Evolutionary conservation across 805 yeast genomes (phyloP).

Genomic region (Naumovozyma castellii): DNA sequence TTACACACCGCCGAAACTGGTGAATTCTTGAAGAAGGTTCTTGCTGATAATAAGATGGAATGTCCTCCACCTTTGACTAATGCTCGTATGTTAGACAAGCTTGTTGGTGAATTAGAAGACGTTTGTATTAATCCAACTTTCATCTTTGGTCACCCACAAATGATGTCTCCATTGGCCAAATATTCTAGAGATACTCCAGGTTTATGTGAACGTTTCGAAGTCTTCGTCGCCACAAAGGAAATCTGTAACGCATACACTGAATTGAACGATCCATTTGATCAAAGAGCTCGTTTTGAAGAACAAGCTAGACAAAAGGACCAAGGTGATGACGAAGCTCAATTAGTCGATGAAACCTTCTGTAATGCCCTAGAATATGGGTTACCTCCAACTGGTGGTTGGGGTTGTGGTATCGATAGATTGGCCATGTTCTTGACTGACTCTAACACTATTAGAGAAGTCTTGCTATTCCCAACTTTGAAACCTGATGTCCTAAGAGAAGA

Average conservation of each 20-base stretch:
- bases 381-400: conserved; percentile 99
- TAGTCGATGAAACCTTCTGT: conserved; percentile 93
- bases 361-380: conserved; percentile 96
- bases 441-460: conserved; percentile 93
- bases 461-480: conserved; percentile 96
- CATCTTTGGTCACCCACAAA: conserved; percentile 97
- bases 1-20: conserved; percentile 92
- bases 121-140: conserved; percentile 93
- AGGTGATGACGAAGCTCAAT: conserved; percentile 98
- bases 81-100: conserved; percentile 97
- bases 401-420: conserved; percentile 96
- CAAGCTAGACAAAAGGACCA: conserved; percentile 97
- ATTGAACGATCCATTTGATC: conserved; percentile 97
- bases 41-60: conserved; percentile 72
- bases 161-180: conserved; percentile 99
- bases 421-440: conserved; percentile 97
- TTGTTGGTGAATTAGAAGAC: conserved; percentile 95
- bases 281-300: conserved; percentile 94
- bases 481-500: conserved; percentile 54
- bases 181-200: conserved; percentile 89
- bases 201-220: conserved; percentile 95
- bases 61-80: conserved; percentile 89
- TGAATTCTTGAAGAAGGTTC: conserved; percentile 71
- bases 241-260: conserved; percentile 97
- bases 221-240: conserved; percentile 96